Conservation (phyloP, 163 green algal species). For the Coccomyxa subellipsoidea region DNA sequence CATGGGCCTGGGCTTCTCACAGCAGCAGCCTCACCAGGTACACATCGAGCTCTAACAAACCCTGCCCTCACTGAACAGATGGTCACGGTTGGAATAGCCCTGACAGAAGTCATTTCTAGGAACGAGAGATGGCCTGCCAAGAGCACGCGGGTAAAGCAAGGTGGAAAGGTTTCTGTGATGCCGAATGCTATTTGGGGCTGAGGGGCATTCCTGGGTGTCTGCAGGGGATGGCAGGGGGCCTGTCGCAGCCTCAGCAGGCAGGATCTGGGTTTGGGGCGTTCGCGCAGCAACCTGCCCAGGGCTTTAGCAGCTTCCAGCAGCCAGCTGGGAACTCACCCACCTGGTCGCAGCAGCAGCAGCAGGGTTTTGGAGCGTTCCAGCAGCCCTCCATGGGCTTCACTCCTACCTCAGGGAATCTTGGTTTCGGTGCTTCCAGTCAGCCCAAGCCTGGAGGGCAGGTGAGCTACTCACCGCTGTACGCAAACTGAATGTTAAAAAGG, state of each 20-base stretch:
- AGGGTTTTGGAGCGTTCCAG: neutral
- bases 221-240: neutral
- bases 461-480: neutral
- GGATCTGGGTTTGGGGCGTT: neutral
- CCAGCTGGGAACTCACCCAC: neutral
- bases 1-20: neutral
- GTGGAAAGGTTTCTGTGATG: too few species aligned
- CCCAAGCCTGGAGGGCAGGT: constrained; percentile 4
- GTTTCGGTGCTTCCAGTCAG: neutral
- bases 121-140: too few species aligned
- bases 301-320: neutral
- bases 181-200: too few species aligned
- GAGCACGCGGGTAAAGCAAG: too few species aligned
- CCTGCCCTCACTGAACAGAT: neutral
- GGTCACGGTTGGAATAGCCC: neutral
- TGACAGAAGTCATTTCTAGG: too few species aligned
- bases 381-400: neutral
- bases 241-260: neutral
- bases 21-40: too few species aligned
- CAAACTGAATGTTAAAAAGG: neutral
- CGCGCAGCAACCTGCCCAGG: neutral
- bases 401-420: neutral
- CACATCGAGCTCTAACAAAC: too few species aligned
- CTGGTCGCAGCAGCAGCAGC: neutral
- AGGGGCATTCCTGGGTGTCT: neutral